These are phyloP conservation scores for Cruciata laevipes DNA, from an alignment of 257 asterid genomes.

Conservation along the genomic window DNA sequence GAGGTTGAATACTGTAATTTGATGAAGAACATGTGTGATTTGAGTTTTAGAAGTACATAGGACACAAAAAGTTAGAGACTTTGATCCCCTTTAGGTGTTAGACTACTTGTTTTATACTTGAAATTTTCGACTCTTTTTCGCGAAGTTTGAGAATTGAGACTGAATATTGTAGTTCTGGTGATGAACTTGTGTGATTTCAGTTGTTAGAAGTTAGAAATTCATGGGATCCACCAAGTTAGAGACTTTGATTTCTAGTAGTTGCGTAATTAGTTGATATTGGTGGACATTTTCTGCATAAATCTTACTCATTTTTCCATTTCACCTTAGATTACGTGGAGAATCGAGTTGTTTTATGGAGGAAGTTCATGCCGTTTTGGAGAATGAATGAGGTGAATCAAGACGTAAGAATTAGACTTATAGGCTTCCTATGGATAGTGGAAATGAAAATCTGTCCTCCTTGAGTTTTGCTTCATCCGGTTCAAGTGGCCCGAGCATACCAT, in stretches of 20 bases:
- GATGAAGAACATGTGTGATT: not conserved
- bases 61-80: not conserved
- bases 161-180: not conserved
- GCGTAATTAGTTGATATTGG: not conserved
- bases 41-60: not conserved
- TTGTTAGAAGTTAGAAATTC: not conserved
- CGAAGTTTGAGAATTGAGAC: not conserved
- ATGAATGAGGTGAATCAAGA: slow-evolving; percentile 10
- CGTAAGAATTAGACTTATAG: slow-evolving; percentile 3
- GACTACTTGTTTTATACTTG: no score
- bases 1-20: not conserved
- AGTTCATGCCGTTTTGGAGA: slow-evolving; percentile 1
- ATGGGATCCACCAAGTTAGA: not conserved
- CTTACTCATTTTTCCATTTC: not conserved
- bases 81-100: not conserved
- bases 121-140: not conserved
- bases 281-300: not conserved
- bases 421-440: slow-evolving; percentile 49
- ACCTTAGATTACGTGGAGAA: not conserved
- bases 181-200: not conserved
- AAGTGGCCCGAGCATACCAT: slow-evolving; percentile 26
- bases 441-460: slow-evolving; percentile 47
- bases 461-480: slow-evolving; percentile 61
- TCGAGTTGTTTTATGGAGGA: slow-evolving; percentile 5
- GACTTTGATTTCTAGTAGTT: not conserved